Base-by-base conservation (phyloP, 1,139 yeast genomes). In the Meyerozyma sp. region DNA sequence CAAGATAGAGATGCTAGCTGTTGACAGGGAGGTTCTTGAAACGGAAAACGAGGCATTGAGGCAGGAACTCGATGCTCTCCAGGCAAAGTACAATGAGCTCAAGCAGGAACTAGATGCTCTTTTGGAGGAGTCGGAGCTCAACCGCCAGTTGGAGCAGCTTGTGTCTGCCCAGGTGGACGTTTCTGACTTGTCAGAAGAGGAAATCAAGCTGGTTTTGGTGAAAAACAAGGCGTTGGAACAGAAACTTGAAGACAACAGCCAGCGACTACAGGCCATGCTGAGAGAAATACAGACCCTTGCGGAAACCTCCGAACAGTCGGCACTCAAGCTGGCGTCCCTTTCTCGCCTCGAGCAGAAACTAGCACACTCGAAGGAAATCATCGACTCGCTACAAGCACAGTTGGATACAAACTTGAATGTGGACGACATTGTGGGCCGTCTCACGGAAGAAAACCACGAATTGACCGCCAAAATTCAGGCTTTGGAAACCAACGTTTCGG, bases 11-110 rank as follows among this genome's bases (percentile, higher is more conserved):
- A 63, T 75, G 55, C 57, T 76, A 1, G 60, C 74, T 1, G 66
- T 81, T 2, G 90, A 83, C 43, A 70, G 73, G 45, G 84, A 77
- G 47, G 73, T 73, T 54, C 66, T 80, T 3, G 68, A 67, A 26
- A 75, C 68, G 34, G 62, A 68, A 10, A 73, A 70, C 41, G 68
- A 62, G 10, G 51, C 59, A 4, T 57, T 84, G 25, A 55, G 57
- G 8, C 47, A 48, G 0, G 56, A 63, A 36, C 46, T 70, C 13
- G 55, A 57, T 2, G 56, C 54, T 3, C 52, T 80, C 20, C 63
- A 65, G 28, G 46, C 41, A 8, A 66, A 70, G 39, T 68, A 75
- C 45, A 67, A 66, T 13, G 65, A 62, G 8, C 55, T 79, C 39
- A 57, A 59, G 29, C 52, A 63, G 1, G 82, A 80, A 42, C 61